phyloP scores from a whole-genome alignment of 306 rosid species.

The Luffa acutangula region DNA sequence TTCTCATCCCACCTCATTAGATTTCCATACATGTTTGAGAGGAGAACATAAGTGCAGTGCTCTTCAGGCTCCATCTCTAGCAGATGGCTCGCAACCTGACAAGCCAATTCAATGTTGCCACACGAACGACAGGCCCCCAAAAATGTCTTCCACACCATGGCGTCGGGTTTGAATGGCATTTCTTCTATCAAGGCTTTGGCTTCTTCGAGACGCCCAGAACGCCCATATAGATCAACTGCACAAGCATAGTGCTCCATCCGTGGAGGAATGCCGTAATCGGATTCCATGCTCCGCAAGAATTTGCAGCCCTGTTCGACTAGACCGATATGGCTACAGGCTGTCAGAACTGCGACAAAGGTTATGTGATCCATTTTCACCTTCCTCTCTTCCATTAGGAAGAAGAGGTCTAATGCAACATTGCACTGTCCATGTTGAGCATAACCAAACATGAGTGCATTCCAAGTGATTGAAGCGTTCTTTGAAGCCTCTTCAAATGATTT shows the following conservation, averaged over 20 bases:
- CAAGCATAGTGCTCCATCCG: conserved; percentile 82
- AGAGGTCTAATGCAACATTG: conserved; percentile 50
- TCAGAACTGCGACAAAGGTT: conserved; percentile 74
- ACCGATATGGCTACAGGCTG: conserved; percentile 81
- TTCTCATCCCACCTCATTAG: conserved; percentile 57
- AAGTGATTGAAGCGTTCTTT: conserved; percentile 39
- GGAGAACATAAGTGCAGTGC: conserved; percentile 67
- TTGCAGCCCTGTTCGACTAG: conserved; percentile 56
- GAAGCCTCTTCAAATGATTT: conserved; percentile 54
- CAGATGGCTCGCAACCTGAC: conserved; percentile 46
- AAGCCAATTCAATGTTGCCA: conserved; percentile 64
- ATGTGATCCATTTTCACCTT: conserved; percentile 70
- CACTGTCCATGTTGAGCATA: conserved; percentile 84
- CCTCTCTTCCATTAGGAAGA: conserved; percentile 42
- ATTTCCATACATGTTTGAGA: conserved; percentile 58
- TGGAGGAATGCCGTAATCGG: conserved; percentile 41
- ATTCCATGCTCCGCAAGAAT: conserved; percentile 40
- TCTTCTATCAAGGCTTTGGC: conserved; percentile 57
- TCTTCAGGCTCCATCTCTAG: conserved; percentile 67
- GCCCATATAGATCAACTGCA: conserved; percentile 62
- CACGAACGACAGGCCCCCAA: conserved; percentile 72
- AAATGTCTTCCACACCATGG: conserved; percentile 60
- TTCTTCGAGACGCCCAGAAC: conserved; percentile 45
- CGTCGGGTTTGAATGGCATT: conserved; percentile 63
- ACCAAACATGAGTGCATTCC: conserved; percentile 81